phyloP scores from a whole-genome alignment of 2,329 filamentous ascomycete species.

The Aspergillus brunneoviolaceus region DNA sequence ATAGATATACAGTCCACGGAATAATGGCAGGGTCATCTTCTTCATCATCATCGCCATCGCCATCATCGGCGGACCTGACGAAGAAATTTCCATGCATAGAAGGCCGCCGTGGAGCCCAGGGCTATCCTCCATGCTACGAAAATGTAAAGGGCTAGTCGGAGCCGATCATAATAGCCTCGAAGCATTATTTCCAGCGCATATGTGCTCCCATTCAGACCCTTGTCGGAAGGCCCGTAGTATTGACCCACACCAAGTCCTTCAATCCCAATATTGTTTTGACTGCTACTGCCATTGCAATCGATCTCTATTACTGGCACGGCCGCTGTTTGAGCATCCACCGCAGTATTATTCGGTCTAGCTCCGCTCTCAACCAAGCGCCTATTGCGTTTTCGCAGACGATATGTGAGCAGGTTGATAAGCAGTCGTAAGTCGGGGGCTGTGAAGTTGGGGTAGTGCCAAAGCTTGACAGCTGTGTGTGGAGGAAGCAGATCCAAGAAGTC shows the following conservation, averaged over 20 bases:
- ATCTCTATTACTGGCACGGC: slow-evolving; percentile 28
- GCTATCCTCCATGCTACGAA: slow-evolving; percentile 40
- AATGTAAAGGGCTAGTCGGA: slow-evolving; percentile 42
- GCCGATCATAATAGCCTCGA: slow-evolving; percentile 44
- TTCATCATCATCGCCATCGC: not conserved
- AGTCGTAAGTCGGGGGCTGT: slow-evolving; percentile 61
- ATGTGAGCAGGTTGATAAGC: slow-evolving; percentile 60
- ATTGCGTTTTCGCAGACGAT: slow-evolving; percentile 56
- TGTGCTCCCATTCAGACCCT: slow-evolving; percentile 24
- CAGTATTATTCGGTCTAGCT: slow-evolving; percentile 31
- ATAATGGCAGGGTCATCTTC: not conserved
- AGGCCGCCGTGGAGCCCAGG: slow-evolving; percentile 30
- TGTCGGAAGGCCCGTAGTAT: slow-evolving; percentile 31
- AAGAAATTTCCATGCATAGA: slow-evolving; percentile 32
- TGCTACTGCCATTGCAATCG: slow-evolving; percentile 18
- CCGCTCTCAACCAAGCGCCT: slow-evolving; percentile 34
- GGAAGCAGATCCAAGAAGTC: slow-evolving; percentile 68
- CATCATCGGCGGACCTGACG: slow-evolving; percentile 16
- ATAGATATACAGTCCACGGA: not conserved
- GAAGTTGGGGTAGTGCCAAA: slow-evolving; percentile 70
- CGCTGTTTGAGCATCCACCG: slow-evolving; percentile 36
- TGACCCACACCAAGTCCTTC: slow-evolving; percentile 39
- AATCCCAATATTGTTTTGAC: slow-evolving; percentile 39
- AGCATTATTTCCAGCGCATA: slow-evolving; percentile 45
- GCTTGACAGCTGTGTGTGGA: slow-evolving; percentile 59